These are phyloP conservation scores for Orobanche coerulescens DNA, from an alignment of 257 asterid species.

Conservation along the genomic window DNA sequence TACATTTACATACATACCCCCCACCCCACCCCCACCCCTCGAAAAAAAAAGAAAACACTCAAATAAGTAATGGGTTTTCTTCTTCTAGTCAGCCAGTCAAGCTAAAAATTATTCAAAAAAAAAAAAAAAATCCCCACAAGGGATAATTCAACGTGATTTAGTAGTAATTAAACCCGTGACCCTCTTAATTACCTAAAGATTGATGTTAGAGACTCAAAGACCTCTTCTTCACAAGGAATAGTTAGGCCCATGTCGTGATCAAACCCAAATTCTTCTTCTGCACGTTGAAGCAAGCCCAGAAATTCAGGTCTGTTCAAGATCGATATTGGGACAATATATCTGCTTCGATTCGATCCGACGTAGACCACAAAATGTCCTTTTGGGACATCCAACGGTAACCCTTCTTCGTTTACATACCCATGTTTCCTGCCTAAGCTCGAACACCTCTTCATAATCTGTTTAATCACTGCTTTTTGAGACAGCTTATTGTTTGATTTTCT, in stretches of 20 bases:
- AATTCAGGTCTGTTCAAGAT: conserved; percentile 35
- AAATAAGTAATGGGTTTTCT: conserved; percentile 1
- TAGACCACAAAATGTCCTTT: conserved; percentile 54
- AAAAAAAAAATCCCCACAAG: background rate
- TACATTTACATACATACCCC: conserved; percentile 31
- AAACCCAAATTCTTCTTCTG: conserved; percentile 56
- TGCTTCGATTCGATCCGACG: conserved; percentile 41
- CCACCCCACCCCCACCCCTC: background rate
- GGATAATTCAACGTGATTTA: background rate
- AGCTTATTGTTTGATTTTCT: conserved; percentile 33
- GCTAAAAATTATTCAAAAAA: background rate
- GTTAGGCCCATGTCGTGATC: conserved; percentile 56
- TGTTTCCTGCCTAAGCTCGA: conserved; percentile 41
- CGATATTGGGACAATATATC: conserved; percentile 46
- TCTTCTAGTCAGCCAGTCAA: conserved; percentile 20
- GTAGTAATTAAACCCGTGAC: background rate
- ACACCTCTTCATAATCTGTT: conserved; percentile 46
- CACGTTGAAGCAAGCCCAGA: conserved; percentile 32
- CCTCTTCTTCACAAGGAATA: conserved; percentile 42
- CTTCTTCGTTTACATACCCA: conserved; percentile 30
- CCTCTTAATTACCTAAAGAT: conserved; percentile 30
- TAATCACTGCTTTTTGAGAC: conserved; percentile 44
- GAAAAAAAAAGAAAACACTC: background rate
- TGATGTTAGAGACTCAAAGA: conserved; percentile 39
- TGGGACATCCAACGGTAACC: conserved; percentile 49